Evolutionary conservation across 2,329 filamentous ascomycete genomes (phyloP).

Genomic region (Fusarium torulosum): DNA sequence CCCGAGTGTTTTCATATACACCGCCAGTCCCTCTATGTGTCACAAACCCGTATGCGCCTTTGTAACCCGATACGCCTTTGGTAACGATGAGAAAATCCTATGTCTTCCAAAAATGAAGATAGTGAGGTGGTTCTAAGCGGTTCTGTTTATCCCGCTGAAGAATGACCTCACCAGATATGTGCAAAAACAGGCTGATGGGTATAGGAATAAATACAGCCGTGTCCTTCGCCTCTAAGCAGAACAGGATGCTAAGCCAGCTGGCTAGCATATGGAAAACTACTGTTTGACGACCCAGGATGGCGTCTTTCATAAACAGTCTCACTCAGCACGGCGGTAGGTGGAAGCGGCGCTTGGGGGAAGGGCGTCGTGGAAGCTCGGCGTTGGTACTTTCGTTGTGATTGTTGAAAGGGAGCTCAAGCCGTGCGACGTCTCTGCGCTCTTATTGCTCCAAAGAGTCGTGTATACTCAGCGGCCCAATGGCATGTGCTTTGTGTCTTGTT

Average conservation of each 20-base stretch:
- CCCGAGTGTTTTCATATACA: conserved; percentile 5
- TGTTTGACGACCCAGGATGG: conserved; percentile 27
- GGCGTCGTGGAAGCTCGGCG: conserved; percentile 4
- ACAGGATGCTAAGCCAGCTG: conserved; percentile 6
- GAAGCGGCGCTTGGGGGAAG: conserved; percentile 16
- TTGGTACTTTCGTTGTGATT: conserved; percentile 20
- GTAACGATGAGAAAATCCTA: not conserved
- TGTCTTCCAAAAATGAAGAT: conserved; percentile 9
- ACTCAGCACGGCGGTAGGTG: conserved; percentile 1
- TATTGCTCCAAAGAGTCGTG: not conserved
- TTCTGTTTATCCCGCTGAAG: conserved; percentile 28
- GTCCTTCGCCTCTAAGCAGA: conserved; percentile 6
- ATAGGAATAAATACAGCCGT: conserved; percentile 20
- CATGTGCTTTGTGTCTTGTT: not conserved
- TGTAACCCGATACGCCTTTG: conserved; percentile 6
- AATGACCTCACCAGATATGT: not conserved
- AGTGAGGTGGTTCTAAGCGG: conserved; percentile 13
- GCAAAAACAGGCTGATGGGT: conserved; percentile 10
- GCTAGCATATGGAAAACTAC: conserved; percentile 8
- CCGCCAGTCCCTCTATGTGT: conserved; percentile 6
- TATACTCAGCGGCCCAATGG: not conserved
- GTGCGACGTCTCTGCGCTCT: not conserved
- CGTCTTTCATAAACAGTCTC: not conserved
- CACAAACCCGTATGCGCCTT: not conserved
- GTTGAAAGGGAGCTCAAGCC: conserved; percentile 1